Percentiles rank a stretch among this genome's conserved stretches.
phyloP scores from a whole-genome alignment of 768 basidiomycete genomes.

The Phallus indusiatus region DNA sequence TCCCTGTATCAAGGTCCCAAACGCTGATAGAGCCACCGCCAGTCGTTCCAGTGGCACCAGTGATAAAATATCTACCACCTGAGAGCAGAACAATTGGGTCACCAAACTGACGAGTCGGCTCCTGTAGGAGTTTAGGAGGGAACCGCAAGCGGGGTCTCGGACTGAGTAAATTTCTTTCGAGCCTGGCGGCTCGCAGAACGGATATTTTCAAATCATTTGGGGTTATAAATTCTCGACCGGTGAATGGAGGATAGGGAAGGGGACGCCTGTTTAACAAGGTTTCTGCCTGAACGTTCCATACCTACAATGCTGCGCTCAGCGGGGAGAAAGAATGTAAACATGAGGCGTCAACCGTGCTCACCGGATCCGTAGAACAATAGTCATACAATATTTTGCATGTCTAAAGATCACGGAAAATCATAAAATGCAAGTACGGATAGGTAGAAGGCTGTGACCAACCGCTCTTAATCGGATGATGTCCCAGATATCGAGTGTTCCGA shows the following conservation, averaged over 20 bases:
- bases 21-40: background rate
- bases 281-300: slow-evolving; percentile 8
- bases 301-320: background rate
- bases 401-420: background rate
- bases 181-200: slow-evolving; percentile 2
- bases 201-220: background rate
- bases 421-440: background rate
- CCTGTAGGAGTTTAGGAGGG: background rate
- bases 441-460: background rate
- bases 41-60: background rate
- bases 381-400: background rate
- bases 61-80: background rate
- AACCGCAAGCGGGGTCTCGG: background rate
- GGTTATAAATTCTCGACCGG: background rate
- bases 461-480: slow-evolving; percentile 2
- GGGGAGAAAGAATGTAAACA: background rate
- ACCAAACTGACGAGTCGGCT: background rate
- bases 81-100: background rate
- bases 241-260: slow-evolving; percentile 6
- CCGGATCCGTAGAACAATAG: background rate
- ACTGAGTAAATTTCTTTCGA: slow-evolving; percentile 7
- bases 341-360: background rate
- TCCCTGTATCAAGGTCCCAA: background rate
- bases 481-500: background rate
- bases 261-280: slow-evolving; percentile 4